phyloP scores from a whole-genome alignment of 1,139 yeast genomes.

The Williopsis jadinii region DNA sequence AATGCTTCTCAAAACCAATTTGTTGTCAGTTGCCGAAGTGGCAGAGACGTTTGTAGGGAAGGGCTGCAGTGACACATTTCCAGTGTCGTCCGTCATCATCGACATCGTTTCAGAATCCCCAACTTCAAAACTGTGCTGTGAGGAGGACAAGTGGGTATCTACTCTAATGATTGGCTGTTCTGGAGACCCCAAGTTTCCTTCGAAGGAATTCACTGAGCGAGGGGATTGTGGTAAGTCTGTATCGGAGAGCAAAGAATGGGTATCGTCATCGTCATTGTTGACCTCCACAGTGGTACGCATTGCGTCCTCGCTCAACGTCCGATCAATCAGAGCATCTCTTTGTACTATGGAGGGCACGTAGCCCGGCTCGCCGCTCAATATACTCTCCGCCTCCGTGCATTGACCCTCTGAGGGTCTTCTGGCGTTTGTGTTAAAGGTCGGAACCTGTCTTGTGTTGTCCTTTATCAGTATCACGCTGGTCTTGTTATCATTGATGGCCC shows the following conservation, averaged over 20 bases:
- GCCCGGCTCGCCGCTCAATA: conserved; percentile 10
- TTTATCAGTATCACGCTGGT: conserved; percentile 10
- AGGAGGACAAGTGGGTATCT: conserved; percentile 2
- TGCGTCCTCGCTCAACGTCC: too few species aligned
- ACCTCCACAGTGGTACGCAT: too few species aligned
- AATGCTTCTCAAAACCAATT: conserved; percentile 15
- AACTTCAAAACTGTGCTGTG: conserved; percentile 3
- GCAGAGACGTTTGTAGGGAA: conserved; percentile 11
- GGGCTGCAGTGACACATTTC: conserved; percentile 5
- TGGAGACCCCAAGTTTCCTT: background rate
- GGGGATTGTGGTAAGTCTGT: too few species aligned
- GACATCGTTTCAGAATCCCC: conserved; percentile 3
- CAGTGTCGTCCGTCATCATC: conserved; percentile 4
- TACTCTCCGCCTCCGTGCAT: conserved; percentile 7
- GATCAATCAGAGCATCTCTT: background rate
- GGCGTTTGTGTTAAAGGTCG: background rate
- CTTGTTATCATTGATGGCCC: conserved; percentile 7
- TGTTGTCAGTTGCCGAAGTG: conserved; percentile 6
- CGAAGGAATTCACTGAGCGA: too few species aligned
- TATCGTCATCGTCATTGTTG: too few species aligned
- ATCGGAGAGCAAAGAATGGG: too few species aligned
- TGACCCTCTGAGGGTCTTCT: background rate
- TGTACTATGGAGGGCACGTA: conserved; percentile 7
- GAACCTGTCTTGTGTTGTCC: background rate
- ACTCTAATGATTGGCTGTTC: background rate